Evolutionary conservation across 2,329 filamentous ascomycete species (phyloP).

Genomic region (Clarireedia homoeocarpa): DNA sequence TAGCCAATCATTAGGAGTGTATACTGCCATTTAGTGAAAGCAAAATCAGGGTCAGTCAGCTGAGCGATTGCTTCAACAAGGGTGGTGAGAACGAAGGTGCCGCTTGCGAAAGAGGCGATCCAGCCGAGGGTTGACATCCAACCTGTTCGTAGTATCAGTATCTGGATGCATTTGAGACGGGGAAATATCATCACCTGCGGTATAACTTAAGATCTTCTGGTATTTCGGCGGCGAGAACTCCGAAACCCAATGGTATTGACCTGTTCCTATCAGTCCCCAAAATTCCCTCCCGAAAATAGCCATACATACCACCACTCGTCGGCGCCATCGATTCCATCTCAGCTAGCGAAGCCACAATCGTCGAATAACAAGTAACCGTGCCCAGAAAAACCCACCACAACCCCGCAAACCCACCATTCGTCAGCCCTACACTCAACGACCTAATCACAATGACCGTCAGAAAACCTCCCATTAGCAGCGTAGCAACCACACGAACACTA

Average conservation of each 20-base stretch:
- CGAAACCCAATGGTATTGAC: constrained; percentile 52
- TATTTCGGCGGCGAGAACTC: constrained; percentile 41
- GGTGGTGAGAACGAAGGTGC: constrained; percentile 36
- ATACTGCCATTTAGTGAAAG: constrained; percentile 35
- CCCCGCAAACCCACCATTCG: constrained; percentile 27
- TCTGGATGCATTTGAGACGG: neutral
- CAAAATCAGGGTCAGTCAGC: constrained; percentile 30
- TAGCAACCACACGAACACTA: constrained; percentile 25
- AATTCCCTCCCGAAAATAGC: neutral
- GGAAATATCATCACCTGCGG: constrained; percentile 30
- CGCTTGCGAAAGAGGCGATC: constrained; percentile 35
- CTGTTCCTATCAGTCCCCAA: constrained; percentile 35
- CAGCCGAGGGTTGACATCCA: constrained; percentile 41
- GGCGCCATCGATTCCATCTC: constrained; percentile 26
- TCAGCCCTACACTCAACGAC: constrained; percentile 27
- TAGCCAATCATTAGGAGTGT: constrained; percentile 37
- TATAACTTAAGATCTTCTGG: constrained; percentile 47
- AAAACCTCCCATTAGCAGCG: too few species aligned
- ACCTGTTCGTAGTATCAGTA: constrained; percentile 23
- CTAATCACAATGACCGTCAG: neutral
- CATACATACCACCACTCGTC: constrained; percentile 16
- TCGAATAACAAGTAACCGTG: constrained; percentile 27
- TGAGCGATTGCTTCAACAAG: constrained; percentile 36
- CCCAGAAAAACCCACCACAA: constrained; percentile 35
- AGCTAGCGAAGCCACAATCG: constrained; percentile 21